Evolutionary conservation across 2,329 filamentous ascomycete species (phyloP), one percentile per base, ranked within the genome.

Genomic region (Colletotrichum ledebouriae): DNA sequence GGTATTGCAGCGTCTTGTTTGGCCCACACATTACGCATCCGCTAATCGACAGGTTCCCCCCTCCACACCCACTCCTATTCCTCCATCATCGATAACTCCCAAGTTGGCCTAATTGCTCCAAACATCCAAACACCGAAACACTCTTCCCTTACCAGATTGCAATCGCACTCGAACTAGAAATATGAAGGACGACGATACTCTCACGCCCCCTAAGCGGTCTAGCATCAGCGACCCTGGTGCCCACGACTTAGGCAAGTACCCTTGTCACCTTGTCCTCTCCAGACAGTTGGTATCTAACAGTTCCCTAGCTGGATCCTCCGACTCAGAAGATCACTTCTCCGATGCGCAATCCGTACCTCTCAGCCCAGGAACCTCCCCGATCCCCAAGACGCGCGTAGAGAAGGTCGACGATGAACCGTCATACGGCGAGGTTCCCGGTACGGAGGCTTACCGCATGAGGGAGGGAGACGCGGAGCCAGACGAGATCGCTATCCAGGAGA

Each of bases 241-340:
- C 49, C 87, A 84, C 75, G 87, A 90, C 65, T 80, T 89, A 69
- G 84, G 88, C 90, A 76, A 39, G 72, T 29, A 41, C 49, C 58
- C 52, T 42, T 37, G 53, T 59, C 52, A 56, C 34, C 33, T 20
- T 11, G 57, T 34, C 13, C 44, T 67, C 37, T 57, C 53, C 46
- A 39, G 56, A 57, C 22, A 50, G 42, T 33, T 37, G 17, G 42
- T 56, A 56, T 67, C 76, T 80, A 71, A 79, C 72, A 59, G 59
- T 37, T 41, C 52, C 22, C 41, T 49, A 78, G 78, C 76, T 79
- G 86, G 86, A 68, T 82, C 82, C 34, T 90, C 89, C 56, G 89
- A 91, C 70, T 90, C 88, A 33, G 89, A 91, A 52, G 89, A 92
- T 72, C 89, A 91, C 78, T 92, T 90, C 77, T 90, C 87, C 58